Base-by-base conservation (phyloP, 2,329 filamentous ascomycete species). In the Cercospora sp. region DNA sequence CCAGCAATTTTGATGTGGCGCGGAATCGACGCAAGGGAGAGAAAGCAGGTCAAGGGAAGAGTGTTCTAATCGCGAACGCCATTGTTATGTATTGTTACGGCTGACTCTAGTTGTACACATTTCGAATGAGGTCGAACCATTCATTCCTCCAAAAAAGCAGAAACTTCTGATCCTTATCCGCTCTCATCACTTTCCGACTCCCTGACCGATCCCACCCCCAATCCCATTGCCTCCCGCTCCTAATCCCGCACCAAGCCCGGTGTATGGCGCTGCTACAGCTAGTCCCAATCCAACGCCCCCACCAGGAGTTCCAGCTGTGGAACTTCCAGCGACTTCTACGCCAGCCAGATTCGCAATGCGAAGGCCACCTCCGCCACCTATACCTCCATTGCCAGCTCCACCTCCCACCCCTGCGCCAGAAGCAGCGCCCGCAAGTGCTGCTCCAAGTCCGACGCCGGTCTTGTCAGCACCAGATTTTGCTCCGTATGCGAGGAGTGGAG, bases 21-120 rank as follows among this genome's bases (percentile, higher is more conserved):
- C 5, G 65, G 59, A 20, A 59, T 68, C 23, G 60, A 68, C 48
- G 64, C 59, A 12, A 65, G 63, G 60, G 45, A 67, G 64, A 70
- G 60, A 48, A 68, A 69, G 64, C 69, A 70, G 51, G 67, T 68
- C 6, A 70, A 69, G 66, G 69, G 69, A n/a, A 57, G 55, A 45
- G 68, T 70, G 5, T 66, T 70, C 12, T 70, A 60, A 59, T 28
- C 31, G 5, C 20, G 48, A 28, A 55, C 23, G 23, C 23, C 48
- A 5, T 1, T 55, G 23, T 51, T n/a, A 53, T 55, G 48, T 55
- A 28, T 7, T 48, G 48, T 55, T 28, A n/a, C 23, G 48, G 20
- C 30, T 26, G 58, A n/a, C 18, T 9, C 1, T 20, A n/a, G 12
- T 60, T 23, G 4, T 60, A 36, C 20, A 36, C 20, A 16, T 26